These are phyloP conservation scores for Cytospora paraplurivora DNA, from an alignment of 2,329 filamentous ascomycete species.

Conservation along the genomic window DNA sequence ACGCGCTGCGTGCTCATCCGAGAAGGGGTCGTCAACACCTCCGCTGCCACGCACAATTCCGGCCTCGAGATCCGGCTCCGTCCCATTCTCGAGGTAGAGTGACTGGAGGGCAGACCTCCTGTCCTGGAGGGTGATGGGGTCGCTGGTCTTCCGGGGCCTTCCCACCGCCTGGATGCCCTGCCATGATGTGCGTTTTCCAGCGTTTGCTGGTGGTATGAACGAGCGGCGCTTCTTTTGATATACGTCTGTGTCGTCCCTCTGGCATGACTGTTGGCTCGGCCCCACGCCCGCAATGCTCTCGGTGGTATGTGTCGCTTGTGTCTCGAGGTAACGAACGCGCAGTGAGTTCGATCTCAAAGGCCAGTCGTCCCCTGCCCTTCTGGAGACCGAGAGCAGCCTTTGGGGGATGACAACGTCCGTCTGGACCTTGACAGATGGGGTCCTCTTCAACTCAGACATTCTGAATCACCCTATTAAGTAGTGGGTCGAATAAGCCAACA, in stretches of 20 bases:
- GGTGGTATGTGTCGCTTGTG: conserved; percentile 6
- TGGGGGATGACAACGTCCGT: conserved; percentile 18
- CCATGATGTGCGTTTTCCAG: conserved; percentile 12
- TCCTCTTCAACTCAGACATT: conserved; percentile 18
- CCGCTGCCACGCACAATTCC: background rate
- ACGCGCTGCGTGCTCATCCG: background rate
- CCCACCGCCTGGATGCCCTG: background rate
- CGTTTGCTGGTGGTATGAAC: background rate
- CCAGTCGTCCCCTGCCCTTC: conserved; percentile 7
- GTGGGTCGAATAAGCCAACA: background rate
- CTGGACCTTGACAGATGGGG: conserved; percentile 19
- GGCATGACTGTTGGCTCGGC: conserved; percentile 9
- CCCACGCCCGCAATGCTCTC: background rate
- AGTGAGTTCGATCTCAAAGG: conserved; percentile 6
- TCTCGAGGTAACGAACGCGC: conserved; percentile 10
- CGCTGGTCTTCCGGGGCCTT: conserved; percentile 6
- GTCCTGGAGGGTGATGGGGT: conserved; percentile 8
- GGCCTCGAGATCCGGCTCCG: background rate
- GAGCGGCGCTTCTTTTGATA: conserved; percentile 14
- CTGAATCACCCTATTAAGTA: conserved; percentile 1
- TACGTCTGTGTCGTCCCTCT: background rate
- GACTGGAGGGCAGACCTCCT: conserved; percentile 7
- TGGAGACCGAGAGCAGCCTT: conserved; percentile 15
- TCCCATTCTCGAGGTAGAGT: background rate
- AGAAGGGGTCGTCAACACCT: conserved; percentile 3